These are phyloP conservation scores for Fusarium denticulatum DNA, from an alignment of 2,329 filamentous ascomycete species.

Conservation along the genomic window DNA sequence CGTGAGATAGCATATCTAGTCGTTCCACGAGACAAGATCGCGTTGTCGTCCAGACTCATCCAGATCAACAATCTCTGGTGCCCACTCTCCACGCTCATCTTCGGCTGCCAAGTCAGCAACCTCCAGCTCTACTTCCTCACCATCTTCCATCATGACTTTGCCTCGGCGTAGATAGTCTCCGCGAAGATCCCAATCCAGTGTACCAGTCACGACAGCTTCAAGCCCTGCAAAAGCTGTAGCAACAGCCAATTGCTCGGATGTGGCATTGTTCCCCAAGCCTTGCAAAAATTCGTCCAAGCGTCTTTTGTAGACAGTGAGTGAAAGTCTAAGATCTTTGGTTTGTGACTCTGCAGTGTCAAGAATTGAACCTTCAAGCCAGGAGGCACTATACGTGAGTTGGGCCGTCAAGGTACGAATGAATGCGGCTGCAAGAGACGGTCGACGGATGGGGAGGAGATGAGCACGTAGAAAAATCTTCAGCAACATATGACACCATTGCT, in stretches of 20 bases:
- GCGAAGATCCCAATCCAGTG: constrained; percentile 66
- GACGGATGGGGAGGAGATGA: constrained; percentile 54
- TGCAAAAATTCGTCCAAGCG: constrained; percentile 60
- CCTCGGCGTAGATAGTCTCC: constrained; percentile 60
- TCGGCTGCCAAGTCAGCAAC: constrained; percentile 63
- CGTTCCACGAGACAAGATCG: constrained; percentile 61
- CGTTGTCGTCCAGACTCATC: constrained; percentile 62
- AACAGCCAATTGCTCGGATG: constrained; percentile 55
- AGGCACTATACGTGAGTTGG: constrained; percentile 64
- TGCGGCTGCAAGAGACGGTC: constrained; percentile 56
- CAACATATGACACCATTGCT: constrained; percentile 70
- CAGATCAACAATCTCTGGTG: constrained; percentile 62
- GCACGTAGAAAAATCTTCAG: constrained; percentile 63
- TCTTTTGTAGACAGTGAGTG: constrained; percentile 65
- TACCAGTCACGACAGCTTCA: constrained; percentile 45
- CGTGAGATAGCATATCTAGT: constrained; percentile 37
- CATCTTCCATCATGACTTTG: constrained; percentile 62
- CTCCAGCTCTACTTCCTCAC: constrained; percentile 59
- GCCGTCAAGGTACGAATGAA: constrained; percentile 63
- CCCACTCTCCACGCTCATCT: constrained; percentile 64
- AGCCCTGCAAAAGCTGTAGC: constrained; percentile 57
- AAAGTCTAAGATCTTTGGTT: constrained; percentile 53
- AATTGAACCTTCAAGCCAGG: constrained; percentile 58
- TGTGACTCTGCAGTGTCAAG: constrained; percentile 50
- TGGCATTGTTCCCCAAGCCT: constrained; percentile 47